Base-by-base conservation (phyloP, 805 yeast genomes). In the Saturnispora ahearnii region DNA sequence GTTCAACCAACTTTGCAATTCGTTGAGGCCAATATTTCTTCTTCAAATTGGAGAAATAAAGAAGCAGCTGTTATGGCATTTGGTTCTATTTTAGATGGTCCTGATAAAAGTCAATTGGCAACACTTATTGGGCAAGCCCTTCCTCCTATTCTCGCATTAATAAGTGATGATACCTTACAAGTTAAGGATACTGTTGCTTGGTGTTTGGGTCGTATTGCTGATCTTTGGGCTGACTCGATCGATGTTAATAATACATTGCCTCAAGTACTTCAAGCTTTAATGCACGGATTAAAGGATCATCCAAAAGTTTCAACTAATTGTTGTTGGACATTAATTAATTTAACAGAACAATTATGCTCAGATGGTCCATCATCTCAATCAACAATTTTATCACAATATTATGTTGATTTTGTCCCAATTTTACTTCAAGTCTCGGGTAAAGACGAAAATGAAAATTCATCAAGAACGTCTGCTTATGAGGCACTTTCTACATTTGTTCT, bases 11-110 rank as follows among this genome's bases (percentile, higher is more conserved):
- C 96, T 4, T 69, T 93, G 55, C 76, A 74, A 50, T 93, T 89
- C 71, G 96, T 93, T 31, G 90, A 83, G 58, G 73, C 77, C 43
- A 85, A 87, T 62, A 76, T 93, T 48, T 66, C 67, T 3, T 70
- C 77, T 18, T 59, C 68, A 13, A 70, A 73, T 51, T 93, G 99
- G 99, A 79, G 93, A 67, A 70, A 79, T 49, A 82, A 96, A 60
- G 99, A 93, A 70, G 98, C 98, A 26, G 95, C 98, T 2, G 96
- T 93, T 5, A 93, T 93, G 99, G 97, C 99, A 0, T 93, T 93
- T 64, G 99, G 99, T 32, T 89, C 97, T 11, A 87, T 93, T 52
- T 74, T 93, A 59, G 98, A 89, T 59, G 99, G 99, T 21, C 96
- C 96, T 30, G 90, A 86, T 55, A 77, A 79, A 48, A 79, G 76